Percentiles rank a stretch among this genome's conserved stretches.
phyloP scores from a whole-genome alignment of 106 monocot species.

The Platanthera zijinensis region DNA sequence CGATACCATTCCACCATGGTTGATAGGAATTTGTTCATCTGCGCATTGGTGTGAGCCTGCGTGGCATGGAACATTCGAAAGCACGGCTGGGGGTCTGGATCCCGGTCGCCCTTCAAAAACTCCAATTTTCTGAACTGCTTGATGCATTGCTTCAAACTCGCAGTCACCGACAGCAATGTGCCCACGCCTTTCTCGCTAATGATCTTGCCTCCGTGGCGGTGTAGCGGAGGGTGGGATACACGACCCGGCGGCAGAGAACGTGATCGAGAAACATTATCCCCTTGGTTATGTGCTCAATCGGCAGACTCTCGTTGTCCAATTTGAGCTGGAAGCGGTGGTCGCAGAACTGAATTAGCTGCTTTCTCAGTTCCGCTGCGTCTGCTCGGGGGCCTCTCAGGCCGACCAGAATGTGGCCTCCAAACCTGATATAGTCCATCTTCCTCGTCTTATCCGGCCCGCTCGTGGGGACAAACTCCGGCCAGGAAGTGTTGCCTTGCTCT shows the following conservation, averaged over 20 bases:
- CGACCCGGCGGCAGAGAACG: constrained; percentile 83
- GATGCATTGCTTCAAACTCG: constrained; percentile 88
- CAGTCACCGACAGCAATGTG: constrained; percentile 84
- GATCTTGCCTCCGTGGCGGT: constrained; percentile 92
- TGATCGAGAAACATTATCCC: constrained; percentile 98
- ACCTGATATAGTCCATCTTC: constrained; percentile 91
- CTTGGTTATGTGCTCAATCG: constrained; percentile 94
- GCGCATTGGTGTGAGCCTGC: constrained; percentile 89
- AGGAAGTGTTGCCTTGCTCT: constrained; percentile 87
- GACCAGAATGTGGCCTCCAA: constrained; percentile 77
- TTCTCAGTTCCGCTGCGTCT: constrained; percentile 85
- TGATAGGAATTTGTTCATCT: constrained; percentile 92
- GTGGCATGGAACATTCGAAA: constrained; percentile 99
- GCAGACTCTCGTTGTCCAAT: constrained; percentile 79
- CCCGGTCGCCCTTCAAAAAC: constrained; percentile 88
- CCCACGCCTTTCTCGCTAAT: constrained; percentile 98
- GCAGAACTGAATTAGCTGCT: constrained; percentile 74
- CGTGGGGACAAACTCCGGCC: constrained; percentile 99
- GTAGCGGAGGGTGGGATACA: constrained; percentile 89
- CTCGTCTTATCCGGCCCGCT: constrained; percentile 95
- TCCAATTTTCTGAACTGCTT: constrained; percentile 78
- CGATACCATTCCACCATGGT: constrained; percentile 95
- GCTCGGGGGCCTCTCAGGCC: constrained; percentile 83
- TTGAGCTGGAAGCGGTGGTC: constrained; percentile 72
- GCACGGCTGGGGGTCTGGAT: constrained; percentile 95